Base-by-base conservation (phyloP, 2,329 filamentous ascomycete species). In the Xylariaceae sp. region DNA sequence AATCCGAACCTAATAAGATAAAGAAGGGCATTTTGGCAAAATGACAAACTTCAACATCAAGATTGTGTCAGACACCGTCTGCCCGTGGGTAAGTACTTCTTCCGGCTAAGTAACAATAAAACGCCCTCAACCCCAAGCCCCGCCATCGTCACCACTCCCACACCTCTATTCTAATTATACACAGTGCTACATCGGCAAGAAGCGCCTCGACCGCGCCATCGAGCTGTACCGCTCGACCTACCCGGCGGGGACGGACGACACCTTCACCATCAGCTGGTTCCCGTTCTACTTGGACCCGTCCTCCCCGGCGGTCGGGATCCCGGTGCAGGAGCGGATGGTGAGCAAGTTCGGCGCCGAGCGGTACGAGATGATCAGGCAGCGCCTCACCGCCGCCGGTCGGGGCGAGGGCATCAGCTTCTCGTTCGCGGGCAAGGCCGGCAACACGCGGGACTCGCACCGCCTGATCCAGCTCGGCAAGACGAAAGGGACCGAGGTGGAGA, bases 231-330 rank as follows among this genome's bases (percentile, higher is more conserved):
- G 76, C 54, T 68, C 74, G 52, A 67, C 70, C 27, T 69, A 86
- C 50, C 78, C 83, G 0, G 65, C 68, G 34, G 74, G 68, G 8
- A 56, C 60, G 30, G 61, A 71, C 27, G 83, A 90, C 63, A 85
- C 73, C 14, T 89, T 94, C 65, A 73, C 70, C 32, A 77, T 85
- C 11, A 74, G 72, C 44, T 94, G 86, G 85, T 72, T 76, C 44
- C 83, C 88, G 2, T 94, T 85, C 66, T 89, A 90, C 60, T 75
- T 94, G 36, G 81, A 89, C 55, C 83, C 85, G 0, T 68, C 76
- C 1, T 73, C 83, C 0, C 63, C 69, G 4, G 60, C 57, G 15
- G 50, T 53, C 27, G 67, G 71, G 5, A 53, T 73, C 3, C 68
- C 73, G 13, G 59, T 73, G 29, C 51, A 46, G 2, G 69, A 60